Conservation (phyloP, 2,329 filamentous ascomycete species). For the Hymenoscyphus fraxineus region DNA sequence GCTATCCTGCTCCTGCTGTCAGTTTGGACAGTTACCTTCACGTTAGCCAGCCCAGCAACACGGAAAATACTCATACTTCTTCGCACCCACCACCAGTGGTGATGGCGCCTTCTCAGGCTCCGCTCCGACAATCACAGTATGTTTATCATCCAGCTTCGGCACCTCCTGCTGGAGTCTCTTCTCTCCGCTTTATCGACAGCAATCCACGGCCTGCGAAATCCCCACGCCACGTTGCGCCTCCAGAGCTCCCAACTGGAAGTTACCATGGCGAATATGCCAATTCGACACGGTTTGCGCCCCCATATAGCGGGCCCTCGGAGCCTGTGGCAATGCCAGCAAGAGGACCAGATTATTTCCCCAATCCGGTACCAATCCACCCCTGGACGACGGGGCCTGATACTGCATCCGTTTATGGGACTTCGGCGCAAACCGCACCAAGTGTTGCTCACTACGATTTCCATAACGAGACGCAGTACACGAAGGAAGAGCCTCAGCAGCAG, state of each 20-base stretch:
- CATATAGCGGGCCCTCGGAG: constrained; percentile 21
- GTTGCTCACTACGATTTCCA: constrained; percentile 28
- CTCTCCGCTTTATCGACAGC: constrained; percentile 29
- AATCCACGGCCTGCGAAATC: constrained; percentile 35
- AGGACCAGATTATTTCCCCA: constrained; percentile 27
- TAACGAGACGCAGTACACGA: constrained; percentile 22
- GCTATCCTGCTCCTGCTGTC: constrained; percentile 24
- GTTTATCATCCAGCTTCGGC: constrained; percentile 21
- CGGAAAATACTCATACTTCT: constrained; percentile 22
- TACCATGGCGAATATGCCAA: constrained; percentile 26
- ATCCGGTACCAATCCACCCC: constrained; percentile 21
- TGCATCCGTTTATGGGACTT: constrained; percentile 23
- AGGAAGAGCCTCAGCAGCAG: constrained; percentile 25
- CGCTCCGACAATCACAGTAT: constrained; percentile 19
- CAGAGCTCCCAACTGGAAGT: constrained; percentile 23
- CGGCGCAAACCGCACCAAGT: constrained; percentile 14
- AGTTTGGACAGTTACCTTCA: constrained; percentile 30
- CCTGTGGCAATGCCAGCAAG: constrained; percentile 18
- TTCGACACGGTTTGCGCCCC: constrained; percentile 22
- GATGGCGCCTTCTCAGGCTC: constrained; percentile 16
- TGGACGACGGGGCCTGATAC: constrained; percentile 28
- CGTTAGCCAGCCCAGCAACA: constrained; percentile 24
- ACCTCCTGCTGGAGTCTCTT: constrained; percentile 13
- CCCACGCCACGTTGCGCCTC: constrained; percentile 31
- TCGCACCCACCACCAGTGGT: constrained; percentile 19